Evolutionary conservation across 257 asterid genomes (phyloP).

Genomic region (Solanum raphanifolium): DNA sequence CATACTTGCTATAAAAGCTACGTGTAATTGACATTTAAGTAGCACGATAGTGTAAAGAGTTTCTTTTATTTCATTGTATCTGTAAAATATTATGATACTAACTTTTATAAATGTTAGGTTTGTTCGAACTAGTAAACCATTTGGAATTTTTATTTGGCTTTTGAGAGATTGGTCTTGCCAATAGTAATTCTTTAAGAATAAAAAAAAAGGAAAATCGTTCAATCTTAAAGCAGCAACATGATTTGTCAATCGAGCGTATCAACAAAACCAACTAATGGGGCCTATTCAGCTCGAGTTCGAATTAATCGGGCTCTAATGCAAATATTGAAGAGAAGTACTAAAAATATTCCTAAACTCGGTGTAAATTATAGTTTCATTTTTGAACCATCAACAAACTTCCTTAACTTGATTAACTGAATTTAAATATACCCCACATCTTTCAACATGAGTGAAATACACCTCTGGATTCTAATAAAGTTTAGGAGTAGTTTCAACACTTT

Average conservation of each 20-base stretch:
- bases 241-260: not conserved
- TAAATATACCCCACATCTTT: not conserved
- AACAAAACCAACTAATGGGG: not conserved
- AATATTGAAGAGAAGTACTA: too few species aligned
- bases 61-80: not conserved
- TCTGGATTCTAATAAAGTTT: too few species aligned
- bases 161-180: not conserved
- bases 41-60: not conserved
- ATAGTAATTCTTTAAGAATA: not conserved
- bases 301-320: not conserved
- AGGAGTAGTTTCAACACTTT: too few species aligned
- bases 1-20: not conserved
- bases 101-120: not conserved
- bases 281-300: not conserved
- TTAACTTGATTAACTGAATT: too few species aligned
- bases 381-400: too few species aligned
- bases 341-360: too few species aligned
- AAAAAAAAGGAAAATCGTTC: not conserved
- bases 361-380: too few species aligned
- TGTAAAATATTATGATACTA: too few species aligned
- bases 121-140: too few species aligned
- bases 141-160: not conserved
- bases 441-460: not conserved
- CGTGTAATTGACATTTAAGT: not conserved
- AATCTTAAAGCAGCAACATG: not conserved